Percentiles rank a stretch among this genome's conserved stretches.
Conservation (phyloP, 208 protist species). For the Acanthamoeba lenticulata region DNA sequence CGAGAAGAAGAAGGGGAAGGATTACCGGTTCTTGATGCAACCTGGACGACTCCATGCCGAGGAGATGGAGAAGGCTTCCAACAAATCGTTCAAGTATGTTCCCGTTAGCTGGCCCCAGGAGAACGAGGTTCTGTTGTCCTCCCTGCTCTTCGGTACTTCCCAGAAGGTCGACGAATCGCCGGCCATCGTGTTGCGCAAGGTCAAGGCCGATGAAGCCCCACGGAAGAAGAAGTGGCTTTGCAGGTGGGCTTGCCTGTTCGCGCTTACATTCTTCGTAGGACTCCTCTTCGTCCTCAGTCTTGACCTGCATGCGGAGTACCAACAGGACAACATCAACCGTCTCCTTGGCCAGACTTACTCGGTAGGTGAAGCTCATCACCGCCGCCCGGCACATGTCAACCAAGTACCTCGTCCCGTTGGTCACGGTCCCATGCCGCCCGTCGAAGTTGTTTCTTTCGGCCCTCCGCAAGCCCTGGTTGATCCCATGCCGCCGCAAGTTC, state of each 20-base stretch:
- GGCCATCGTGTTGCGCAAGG: background rate
- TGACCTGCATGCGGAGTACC: too few relatives aligned
- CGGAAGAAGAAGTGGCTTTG: background rate
- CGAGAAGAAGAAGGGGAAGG: background rate
- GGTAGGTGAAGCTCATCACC: too few relatives aligned
- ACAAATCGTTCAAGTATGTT: background rate
- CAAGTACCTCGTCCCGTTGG: too few relatives aligned
- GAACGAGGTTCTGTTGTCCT: background rate
- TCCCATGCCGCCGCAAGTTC: too few relatives aligned
- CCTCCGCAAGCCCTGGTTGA: background rate
- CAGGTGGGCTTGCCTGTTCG: too few relatives aligned
- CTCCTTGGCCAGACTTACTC: too few relatives aligned
- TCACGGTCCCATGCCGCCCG: background rate
- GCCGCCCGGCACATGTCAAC: too few relatives aligned
- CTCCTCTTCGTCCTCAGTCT: too few relatives aligned
- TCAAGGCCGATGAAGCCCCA: background rate
- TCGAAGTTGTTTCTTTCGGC: background rate
- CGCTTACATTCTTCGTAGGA: too few relatives aligned
- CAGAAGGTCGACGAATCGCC: background rate
- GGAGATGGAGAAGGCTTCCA: background rate
- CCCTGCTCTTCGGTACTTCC: background rate
- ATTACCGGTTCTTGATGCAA: background rate
- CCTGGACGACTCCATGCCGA: too few relatives aligned
- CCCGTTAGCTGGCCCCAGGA: background rate
- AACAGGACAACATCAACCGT: too few relatives aligned